A percentile compares a stretch with the other conserved stretches of the same genome.
Evolutionary conservation across 2,329 filamentous ascomycete genomes (phyloP).

Genomic region (Coleophoma cylindrospora): DNA sequence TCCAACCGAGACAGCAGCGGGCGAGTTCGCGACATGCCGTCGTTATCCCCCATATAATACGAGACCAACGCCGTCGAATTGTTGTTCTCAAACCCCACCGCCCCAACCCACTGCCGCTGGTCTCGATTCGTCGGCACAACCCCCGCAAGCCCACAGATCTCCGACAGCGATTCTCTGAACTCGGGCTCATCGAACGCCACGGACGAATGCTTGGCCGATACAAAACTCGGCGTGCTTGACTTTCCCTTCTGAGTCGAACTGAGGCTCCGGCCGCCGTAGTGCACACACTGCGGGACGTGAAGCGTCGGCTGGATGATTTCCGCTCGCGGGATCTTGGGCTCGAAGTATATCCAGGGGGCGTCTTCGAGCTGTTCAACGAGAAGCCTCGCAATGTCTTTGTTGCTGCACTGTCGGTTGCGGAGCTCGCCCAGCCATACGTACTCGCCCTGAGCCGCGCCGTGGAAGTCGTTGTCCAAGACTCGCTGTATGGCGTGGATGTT

Average conservation of each 20-base stretch:
- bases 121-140: conserved; percentile 1
- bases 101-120: neutral
- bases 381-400: conserved; percentile 8
- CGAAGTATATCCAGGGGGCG: conserved; percentile 5
- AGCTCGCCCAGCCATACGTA: conserved; percentile 10
- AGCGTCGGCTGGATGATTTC: neutral
- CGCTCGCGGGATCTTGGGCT: neutral
- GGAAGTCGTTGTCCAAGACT: neutral
- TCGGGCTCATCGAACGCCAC: neutral
- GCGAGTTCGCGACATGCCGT: neutral
- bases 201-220: neutral
- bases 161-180: neutral
- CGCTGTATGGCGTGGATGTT: neutral
- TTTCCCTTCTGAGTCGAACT: neutral
- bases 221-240: neutral
- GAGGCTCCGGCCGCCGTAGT: neutral
- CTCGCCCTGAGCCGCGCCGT: neutral
- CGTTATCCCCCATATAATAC: neutral
- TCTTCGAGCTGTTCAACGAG: conserved; percentile 3
- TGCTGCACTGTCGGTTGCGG: conserved; percentile 1
- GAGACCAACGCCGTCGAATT: neutral
- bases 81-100: conserved; percentile 1
- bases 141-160: conserved; percentile 2
- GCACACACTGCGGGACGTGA: conserved; percentile 3
- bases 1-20: neutral